Evolutionary conservation across 352 stramenopile species (phyloP).

Genomic region (Globisporangium perplexum): DNA sequence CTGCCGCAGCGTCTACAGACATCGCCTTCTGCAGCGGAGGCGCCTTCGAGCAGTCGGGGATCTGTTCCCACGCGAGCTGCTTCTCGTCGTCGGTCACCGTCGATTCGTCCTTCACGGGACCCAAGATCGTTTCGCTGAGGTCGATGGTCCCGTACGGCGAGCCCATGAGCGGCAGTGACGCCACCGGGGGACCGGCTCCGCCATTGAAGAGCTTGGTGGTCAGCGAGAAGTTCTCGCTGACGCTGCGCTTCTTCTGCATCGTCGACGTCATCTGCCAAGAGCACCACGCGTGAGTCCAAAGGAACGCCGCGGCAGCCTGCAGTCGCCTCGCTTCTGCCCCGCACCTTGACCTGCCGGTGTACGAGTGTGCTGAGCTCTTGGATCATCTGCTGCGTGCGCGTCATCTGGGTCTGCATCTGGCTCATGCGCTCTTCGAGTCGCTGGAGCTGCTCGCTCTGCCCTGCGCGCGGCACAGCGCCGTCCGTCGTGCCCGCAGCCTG

Average conservation of each 20-base stretch:
- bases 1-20: neutral
- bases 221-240: conserved; percentile 25
- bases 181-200: neutral
- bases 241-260: conserved; percentile 26
- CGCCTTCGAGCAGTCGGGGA: neutral
- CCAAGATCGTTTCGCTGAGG: conserved; percentile 1
- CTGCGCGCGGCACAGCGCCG: no score
- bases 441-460: conserved; percentile 9
- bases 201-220: conserved; percentile 16
- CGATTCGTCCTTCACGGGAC: neutral
- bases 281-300: no score
- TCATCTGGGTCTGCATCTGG: conserved; percentile 33
- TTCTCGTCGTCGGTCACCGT: neutral
- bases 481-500: neutral
- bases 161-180: conserved; percentile 2
- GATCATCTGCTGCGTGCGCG: conserved; percentile 44
- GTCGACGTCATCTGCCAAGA: conserved; percentile 16
- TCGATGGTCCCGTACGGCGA: conserved; percentile 2
- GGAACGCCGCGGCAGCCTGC: no score
- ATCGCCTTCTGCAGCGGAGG: neutral
- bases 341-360: conserved; percentile 48
- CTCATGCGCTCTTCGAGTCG: conserved; percentile 37
- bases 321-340: no score
- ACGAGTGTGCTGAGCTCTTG: conserved; percentile 35
- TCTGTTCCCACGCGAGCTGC: neutral